phyloP scores from a whole-genome alignment of 129 eudicot species.

The carrot (Daucus carota) region DNA sequence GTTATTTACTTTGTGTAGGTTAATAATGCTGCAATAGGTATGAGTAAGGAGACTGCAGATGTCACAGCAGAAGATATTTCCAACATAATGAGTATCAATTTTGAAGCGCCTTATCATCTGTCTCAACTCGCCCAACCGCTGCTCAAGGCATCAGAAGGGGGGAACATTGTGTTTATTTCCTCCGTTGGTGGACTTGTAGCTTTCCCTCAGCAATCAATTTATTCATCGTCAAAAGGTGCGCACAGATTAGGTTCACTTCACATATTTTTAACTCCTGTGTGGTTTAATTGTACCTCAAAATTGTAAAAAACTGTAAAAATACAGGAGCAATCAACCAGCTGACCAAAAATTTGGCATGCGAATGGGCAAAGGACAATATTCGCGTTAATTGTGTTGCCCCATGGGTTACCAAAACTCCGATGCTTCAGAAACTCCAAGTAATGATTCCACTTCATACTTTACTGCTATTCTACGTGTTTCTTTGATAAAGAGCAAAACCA shows the following conservation, averaged over 20 bases:
- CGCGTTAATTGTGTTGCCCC: conserved; percentile 12
- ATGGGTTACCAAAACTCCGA: background rate
- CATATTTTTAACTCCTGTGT: too few relatives aligned
- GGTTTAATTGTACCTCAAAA: too few relatives aligned
- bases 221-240: conserved; percentile 32
- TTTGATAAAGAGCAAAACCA: too few relatives aligned
- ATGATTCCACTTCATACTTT: background rate
- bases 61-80: background rate
- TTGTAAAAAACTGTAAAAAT: too few relatives aligned
- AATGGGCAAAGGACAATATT: conserved; percentile 17
- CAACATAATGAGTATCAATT: background rate
- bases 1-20: background rate
- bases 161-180: conserved; percentile 1
- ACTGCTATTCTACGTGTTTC: too few relatives aligned
- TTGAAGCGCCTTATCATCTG: background rate
- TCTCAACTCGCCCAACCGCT: background rate
- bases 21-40: background rate
- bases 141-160: background rate
- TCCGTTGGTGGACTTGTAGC: background rate
- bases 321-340: conserved; percentile 15
- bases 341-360: conserved; percentile 17
- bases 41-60: background rate
- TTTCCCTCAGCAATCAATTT: conserved; percentile 16
- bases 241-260: too few relatives aligned
- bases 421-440: background rate